Conservation (phyloP, 495 filamentous ascomycete genomes). For the Trichoderma gamsii region DNA sequence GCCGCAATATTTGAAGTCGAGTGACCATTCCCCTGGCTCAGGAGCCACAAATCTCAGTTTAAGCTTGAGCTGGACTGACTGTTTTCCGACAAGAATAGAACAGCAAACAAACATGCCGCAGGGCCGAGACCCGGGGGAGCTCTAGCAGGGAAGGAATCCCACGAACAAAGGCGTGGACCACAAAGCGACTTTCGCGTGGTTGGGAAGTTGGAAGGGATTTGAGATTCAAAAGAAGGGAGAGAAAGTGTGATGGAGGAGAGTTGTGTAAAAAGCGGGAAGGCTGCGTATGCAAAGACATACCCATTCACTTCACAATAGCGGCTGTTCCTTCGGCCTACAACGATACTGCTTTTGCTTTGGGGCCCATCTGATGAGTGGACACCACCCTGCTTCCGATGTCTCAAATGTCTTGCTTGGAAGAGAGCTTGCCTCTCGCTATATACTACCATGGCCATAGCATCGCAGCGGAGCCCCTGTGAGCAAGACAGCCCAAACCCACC, state of each 20-base stretch:
- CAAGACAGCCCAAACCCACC: neutral
- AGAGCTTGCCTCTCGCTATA: neutral
- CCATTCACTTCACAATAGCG: neutral
- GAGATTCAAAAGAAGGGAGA: neutral
- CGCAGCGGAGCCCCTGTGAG: neutral
- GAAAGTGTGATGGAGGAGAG: neutral
- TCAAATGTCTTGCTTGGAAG: neutral
- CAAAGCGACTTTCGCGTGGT: neutral
- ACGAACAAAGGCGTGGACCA: neutral
- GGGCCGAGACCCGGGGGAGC: neutral
- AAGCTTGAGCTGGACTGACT: neutral
- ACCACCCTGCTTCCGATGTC: constrained; percentile 1
- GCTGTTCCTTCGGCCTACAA: neutral
- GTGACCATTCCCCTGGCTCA: constrained; percentile 14
- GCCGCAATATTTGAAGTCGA: neutral
- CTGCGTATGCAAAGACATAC: neutral
- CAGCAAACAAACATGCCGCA: neutral
- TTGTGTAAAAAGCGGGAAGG: neutral
- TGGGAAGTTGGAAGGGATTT: neutral
- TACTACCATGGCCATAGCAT: neutral
- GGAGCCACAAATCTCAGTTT: neutral
- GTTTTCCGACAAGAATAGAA: neutral
- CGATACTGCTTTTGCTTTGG: neutral
- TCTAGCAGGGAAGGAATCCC: neutral
- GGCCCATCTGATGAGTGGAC: constrained; percentile 5